phyloP scores from a whole-genome alignment of 2,329 filamentous ascomycete genomes.

The Claviceps africana region DNA sequence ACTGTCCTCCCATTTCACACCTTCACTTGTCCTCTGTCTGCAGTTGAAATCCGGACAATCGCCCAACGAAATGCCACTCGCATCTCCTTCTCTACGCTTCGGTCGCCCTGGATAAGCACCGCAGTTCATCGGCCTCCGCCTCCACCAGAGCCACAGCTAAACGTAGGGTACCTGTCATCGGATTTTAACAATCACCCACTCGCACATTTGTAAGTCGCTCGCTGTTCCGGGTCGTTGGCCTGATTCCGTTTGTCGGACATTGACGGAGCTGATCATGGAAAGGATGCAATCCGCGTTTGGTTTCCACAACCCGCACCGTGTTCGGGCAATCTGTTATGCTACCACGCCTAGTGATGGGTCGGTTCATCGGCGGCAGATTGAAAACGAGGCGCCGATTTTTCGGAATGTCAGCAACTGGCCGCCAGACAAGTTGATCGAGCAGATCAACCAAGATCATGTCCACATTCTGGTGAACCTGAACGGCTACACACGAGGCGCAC shows the following conservation, averaged over 20 bases:
- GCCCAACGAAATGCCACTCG: constrained; percentile 88
- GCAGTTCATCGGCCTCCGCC: constrained; percentile 74
- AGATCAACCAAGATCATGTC: constrained; percentile 77
- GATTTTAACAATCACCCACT: constrained; percentile 98
- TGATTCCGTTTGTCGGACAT: not conserved
- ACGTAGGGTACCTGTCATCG: constrained; percentile 89
- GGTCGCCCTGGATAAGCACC: constrained; percentile 70
- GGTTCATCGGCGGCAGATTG: constrained; percentile 79
- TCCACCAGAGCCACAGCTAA: constrained; percentile 71
- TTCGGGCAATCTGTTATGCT: constrained; percentile 86
- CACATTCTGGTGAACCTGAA: constrained; percentile 97
- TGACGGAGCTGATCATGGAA: not conserved
- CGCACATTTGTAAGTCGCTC: constrained; percentile 56
- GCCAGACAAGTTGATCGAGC: constrained; percentile 67
- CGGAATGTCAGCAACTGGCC: constrained; percentile 78
- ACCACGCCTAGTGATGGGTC: constrained; percentile 87
- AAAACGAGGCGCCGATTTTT: constrained; percentile 83
- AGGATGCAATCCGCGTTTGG: constrained; percentile 98
- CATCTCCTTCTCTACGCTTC: constrained; percentile 81
- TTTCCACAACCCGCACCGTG: constrained; percentile 58
- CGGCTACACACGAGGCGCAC: constrained; percentile 89
- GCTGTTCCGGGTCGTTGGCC: too few species aligned
- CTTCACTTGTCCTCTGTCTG: constrained; percentile 85
- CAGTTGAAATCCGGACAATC: constrained; percentile 82
- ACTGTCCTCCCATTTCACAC: constrained; percentile 96